Base-by-base conservation (phyloP, 805 yeast genomes). In the Ogataea pini region DNA sequence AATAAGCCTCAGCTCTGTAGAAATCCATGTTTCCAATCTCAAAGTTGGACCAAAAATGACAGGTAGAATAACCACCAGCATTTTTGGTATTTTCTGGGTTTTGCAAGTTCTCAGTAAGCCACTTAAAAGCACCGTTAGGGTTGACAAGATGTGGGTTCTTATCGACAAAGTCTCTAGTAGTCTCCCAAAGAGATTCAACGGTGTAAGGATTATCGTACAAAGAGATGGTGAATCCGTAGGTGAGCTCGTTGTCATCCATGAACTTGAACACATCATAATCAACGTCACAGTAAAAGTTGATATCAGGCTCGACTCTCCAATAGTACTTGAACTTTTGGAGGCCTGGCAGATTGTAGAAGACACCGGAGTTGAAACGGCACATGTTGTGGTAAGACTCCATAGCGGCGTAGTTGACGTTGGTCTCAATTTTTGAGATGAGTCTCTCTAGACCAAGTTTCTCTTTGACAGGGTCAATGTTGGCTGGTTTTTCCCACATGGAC, bases 271-370 rank as follows among this genome's bases (percentile, higher is more conserved):
- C 71, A 63, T 89, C 96, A 66, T 85, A 85, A 58, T 82, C 82
- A 49, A 90, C 72, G 64, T 88, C 89, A 71, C 96, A 89, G 68
- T 71, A 79, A 54, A 87, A 76, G 63, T 79, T 77, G 58, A 84
- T 80, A 57, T 79, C 85, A 12, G 96, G 96, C 70, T 90, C 97
- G 31, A 90, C 91, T 68, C 96, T 82, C 97, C 96, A 90, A 75
- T 88, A 89, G 78, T 85, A 89, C 61, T 85, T 87, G 75, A 84
- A 90, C 20, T 82, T 79, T 50, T 73, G 70, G 67, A 89, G 61
- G 42, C 82, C 68, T 44, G 78, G 79, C 63, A 87, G 89, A 64
- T 85, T 76, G 78, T 82, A 89, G 72, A 89, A 86, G 65, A 85
- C 85, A 0, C 96, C 96, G 14, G 90, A 80, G 67, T 86, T 90